These are phyloP conservation scores for Zygotorulaspora sp. DNA, from an alignment of 805 yeast genomes.

Conservation along the genomic window DNA sequence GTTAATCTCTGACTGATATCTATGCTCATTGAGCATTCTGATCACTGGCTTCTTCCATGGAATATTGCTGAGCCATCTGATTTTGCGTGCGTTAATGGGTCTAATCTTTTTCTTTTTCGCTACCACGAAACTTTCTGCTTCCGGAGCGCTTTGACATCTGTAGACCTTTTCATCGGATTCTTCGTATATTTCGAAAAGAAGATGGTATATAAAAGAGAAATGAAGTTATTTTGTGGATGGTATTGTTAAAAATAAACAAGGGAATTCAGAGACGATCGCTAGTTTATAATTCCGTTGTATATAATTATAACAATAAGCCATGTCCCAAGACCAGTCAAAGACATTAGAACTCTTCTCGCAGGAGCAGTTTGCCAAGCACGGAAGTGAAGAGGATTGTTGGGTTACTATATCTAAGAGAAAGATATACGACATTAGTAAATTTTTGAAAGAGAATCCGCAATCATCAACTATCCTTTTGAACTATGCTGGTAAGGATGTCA, in stretches of 20 bases:
- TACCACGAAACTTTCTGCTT: slow-evolving; percentile 1
- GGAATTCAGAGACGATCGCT: too few relatives aligned
- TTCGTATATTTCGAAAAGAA: neutral
- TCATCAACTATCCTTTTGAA: slow-evolving; percentile 71
- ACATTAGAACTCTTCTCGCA: slow-evolving; percentile 60
- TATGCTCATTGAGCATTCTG: neutral
- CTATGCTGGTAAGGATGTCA: slow-evolving; percentile 76
- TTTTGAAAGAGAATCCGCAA: slow-evolving; percentile 52
- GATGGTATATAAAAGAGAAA: slow-evolving; percentile 2
- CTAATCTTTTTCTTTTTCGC: slow-evolving; percentile 1
- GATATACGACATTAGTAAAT: slow-evolving; percentile 71
- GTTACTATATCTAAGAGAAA: slow-evolving; percentile 76
- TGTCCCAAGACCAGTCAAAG: slow-evolving; percentile 7
- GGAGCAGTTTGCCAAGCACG: slow-evolving; percentile 51
- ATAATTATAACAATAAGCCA: neutral
- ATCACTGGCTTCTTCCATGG: neutral
- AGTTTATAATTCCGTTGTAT: too few relatives aligned
- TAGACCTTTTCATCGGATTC: neutral
- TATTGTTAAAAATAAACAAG: too few relatives aligned
- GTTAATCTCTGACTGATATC: neutral
- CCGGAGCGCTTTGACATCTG: neutral
- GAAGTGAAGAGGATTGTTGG: slow-evolving; percentile 58
- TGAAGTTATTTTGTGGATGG: too few relatives aligned
- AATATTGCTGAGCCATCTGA: neutral
- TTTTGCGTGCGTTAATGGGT: neutral